Evolutionary conservation across 257 asterid species (phyloP), one percentile per base, ranked within the genome.

Genomic region (Anisodus acutangulus): DNA sequence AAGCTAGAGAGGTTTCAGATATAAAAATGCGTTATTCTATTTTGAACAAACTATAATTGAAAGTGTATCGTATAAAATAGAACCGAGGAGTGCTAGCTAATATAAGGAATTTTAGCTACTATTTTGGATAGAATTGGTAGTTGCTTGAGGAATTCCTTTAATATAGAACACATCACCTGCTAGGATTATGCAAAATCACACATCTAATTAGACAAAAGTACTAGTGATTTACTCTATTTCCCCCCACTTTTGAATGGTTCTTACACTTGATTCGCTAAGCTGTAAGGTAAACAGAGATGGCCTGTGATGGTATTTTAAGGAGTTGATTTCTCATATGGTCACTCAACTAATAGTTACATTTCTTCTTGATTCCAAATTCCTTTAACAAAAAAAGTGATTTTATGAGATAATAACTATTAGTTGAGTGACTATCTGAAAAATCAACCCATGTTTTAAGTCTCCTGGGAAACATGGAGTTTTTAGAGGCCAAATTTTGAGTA

Each of bases 141-240:
- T 74, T 74, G 12, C 39, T 76, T 51, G 47, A 74, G 45, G 81
- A 22, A 51, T 51, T 74, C n/a, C 39, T 26, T 49, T 74, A 47
- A 22, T 47, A 76, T 51, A 60, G 45, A 51, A 6, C 12, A 13
- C 1, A 22, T 11, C 19, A n/a, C 11, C 62, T 19, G 5, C 62
- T 74, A 47, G 41, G n/a, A 49, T 51, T 49, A 49, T 49, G 81
- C 43, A 49, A 49, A 19, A 17, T 10, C 3, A 74, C 1, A 0
- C 19, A 72, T 11, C 80, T 43, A 37, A 37, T 67, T 71, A 71
- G 17, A 0, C 8, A 7, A 31, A 31, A 31, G 45, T 64, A 64
- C n/a, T 31, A 12, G 4, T 66, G 10, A 5, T 31, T 35, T 5
- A 31, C n/a, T 31, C 72, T 10, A 31, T 12, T 66, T 31, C 31